Evolutionary conservation across 2,329 filamentous ascomycete species (phyloP).

Genomic region (Colletotrichum zoysiae): DNA sequence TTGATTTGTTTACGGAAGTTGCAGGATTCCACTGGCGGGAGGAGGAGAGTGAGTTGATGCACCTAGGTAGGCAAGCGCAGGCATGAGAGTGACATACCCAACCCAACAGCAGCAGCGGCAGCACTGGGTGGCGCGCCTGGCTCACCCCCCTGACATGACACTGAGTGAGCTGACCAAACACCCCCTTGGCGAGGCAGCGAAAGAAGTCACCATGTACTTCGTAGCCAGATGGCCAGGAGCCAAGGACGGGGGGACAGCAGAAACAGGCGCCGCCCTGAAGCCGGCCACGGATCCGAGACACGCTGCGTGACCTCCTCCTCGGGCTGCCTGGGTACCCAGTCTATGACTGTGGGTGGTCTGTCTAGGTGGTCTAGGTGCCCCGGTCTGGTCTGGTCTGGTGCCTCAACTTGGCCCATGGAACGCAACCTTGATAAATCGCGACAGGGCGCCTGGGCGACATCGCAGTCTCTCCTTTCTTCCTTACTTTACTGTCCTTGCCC

Average conservation of each 20-base stretch:
- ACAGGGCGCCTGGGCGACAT: constrained; percentile 16
- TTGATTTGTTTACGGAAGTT: not conserved
- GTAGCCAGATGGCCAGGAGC: not conserved
- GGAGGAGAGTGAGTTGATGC: not conserved
- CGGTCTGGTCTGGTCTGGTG: constrained; percentile 18
- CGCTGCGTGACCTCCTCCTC: constrained; percentile 35
- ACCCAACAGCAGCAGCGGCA: not conserved
- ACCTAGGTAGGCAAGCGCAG: constrained; percentile 21
- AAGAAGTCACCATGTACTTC: too few relatives aligned
- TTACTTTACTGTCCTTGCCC: constrained; percentile 9
- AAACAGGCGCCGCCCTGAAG: constrained; percentile 33
- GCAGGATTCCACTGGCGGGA: constrained; percentile 17
- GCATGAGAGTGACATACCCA: not conserved
- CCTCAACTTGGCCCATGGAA: constrained; percentile 23
- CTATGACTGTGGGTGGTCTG: not conserved
- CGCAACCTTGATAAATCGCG: constrained; percentile 39
- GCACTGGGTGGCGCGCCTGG: constrained; percentile 23
- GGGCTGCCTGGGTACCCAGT: constrained; percentile 3
- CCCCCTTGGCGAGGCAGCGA: too few relatives aligned
- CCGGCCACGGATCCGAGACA: constrained; percentile 42
- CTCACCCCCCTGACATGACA: not conserved
- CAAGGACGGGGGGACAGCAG: constrained; percentile 21
- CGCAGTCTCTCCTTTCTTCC: constrained; percentile 8
- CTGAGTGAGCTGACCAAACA: not conserved
- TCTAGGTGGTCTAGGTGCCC: constrained; percentile 7